Base-by-base conservation (phyloP, 2,329 filamentous ascomycete species). In the Hansfordia pulvinata region DNA sequence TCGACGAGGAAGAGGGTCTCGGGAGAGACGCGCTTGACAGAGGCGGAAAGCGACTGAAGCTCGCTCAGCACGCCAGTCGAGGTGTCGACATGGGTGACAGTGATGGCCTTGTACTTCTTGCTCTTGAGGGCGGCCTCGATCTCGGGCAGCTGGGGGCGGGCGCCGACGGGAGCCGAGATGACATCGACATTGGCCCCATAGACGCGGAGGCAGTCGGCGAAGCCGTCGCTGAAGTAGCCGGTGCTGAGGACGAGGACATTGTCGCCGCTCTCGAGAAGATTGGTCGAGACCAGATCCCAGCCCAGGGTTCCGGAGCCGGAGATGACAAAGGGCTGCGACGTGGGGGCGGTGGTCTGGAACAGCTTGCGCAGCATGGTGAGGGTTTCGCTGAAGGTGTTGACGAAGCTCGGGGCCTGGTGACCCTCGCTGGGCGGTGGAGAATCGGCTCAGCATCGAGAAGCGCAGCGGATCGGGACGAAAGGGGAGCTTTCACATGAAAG, bases 241-340 rank as follows among this genome's bases (percentile, higher is more conserved):
- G 84, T 92, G 62, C 93, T 86, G 11, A 98, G 71, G 29, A 98
- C 86, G 20, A 98, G 69, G 14, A 81, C 90, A 32, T 93, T 72
- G 47, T 98, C 90, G 33, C 82, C 86, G 26, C 76, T 69, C 60
- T 98, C 88, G 34, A 83, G 68, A 35, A 98, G 60, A 61, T 96
- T 98, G 42, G 85, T 78, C n/a, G 85, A 79, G 23, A 96, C 85
- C 32, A 96, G 61, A 50, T 98, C 90, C 90, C 90, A 98, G 34
- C 90, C 90, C 6, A 98, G 67, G 12, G 90, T 98, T 31, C 90
- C 90, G 28, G 86, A 94, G 35, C 90, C 90, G 39, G 84, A 85
- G 52, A 98, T 73, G 50, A 96, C 70, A 49, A 94, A 92, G 20
- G 90, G 86, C 54, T 98, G 90, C 16, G 86, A 75, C 25, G 73